Base-by-base conservation (phyloP, 139 green algal species). In the Coelastrella sp. region DNA sequence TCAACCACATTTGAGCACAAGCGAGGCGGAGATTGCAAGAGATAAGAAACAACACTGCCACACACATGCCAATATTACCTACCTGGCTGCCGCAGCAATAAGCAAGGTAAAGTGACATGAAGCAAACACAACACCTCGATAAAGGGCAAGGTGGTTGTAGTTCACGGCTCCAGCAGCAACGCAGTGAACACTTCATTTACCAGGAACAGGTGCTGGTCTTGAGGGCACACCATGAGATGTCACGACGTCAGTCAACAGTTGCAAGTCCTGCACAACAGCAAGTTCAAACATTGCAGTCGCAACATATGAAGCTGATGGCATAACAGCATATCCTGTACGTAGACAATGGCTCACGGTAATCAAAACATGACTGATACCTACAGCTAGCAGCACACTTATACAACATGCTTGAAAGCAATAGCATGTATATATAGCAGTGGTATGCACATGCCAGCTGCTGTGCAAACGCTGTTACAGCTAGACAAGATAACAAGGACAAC, bases 191-290 rank as follows among this genome's bases (percentile, higher is more conserved):
- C 61, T 13, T 71, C 61, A 71, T 13, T 13, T 22, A 90, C 86
- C 86, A 77, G 86, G 86, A 19, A 75, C 59, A 20, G 86, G 86
- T 5, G 60, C 57, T 7, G 3, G 20, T 8, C 85, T 59, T 5
- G 13, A 77, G 3, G 93, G 92, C 77, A 95, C 92, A 0, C 94
- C 94, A 16, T 82, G 66, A 3, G 73, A 91, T 19, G 83, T 92
- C 13, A 96, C 56, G 17, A 97, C 93, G 73, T 97, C 96, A 6
- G 89, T 81, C 16, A 97, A 92, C 17, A 98, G 89, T 92, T 98
- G 96, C 22, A 96, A 74, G 74, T 97, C 96, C 2, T 91, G 79
- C 4, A 66, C 17, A 7, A 17, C 23, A 22, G 77, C 54, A 19
- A 83, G 32, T 7, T 8, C 32, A 64, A 68, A 8, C n/a, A 68